Conservation (phyloP, 164 flowering plant species). For the Kalanchoe fedtschenkoi region DNA sequence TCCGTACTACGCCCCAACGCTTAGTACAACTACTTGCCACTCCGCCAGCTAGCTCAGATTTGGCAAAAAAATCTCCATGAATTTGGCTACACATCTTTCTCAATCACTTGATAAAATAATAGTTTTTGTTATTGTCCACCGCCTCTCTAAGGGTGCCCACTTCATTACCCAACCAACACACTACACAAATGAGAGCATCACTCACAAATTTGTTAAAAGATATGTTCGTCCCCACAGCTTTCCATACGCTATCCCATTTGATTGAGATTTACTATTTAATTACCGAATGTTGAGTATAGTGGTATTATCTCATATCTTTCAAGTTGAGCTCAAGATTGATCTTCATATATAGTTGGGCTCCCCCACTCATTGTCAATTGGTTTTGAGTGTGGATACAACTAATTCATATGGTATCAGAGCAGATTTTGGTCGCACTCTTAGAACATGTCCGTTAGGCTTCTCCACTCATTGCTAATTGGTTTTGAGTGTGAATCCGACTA, state of each 20-base stretch:
- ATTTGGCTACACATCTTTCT: conserved; percentile 4
- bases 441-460: no score
- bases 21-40: not conserved
- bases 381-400: no score
- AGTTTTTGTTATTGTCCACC: conserved; percentile 3
- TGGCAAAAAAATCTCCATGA: conserved; percentile 4
- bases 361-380: no score
- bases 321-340: no score
- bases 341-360: no score
- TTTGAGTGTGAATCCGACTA: no score
- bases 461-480: no score
- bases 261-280: not conserved
- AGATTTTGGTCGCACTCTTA: no score
- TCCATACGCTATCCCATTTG: not conserved
- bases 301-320: no score
- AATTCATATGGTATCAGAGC: no score
- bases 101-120: not conserved
- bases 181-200: not conserved
- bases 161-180: not conserved
- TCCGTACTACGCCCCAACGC: not conserved
- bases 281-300: no score
- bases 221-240: not conserved
- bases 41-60: not conserved
- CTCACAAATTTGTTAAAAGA: not conserved
- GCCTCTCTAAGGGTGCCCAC: conserved; percentile 2